Evolutionary conservation across 225 moss, liverwort and hornwort genomes (phyloP), one percentile per base, ranked within the genome.

Genomic region (Climacium dendroides): DNA sequence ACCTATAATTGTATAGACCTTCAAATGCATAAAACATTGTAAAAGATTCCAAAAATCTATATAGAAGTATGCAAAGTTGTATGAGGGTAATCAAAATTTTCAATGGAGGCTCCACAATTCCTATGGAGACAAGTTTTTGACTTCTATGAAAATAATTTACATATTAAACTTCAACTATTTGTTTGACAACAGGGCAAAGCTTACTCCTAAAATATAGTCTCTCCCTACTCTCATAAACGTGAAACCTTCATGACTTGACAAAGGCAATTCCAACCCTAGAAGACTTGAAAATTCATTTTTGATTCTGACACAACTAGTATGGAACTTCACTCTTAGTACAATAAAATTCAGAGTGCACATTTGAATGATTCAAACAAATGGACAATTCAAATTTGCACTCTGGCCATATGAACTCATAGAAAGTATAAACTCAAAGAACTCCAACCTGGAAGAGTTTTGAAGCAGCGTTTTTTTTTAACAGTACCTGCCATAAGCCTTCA

Each of bases 61-160:
- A 28, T 2, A 41, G 2, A 72, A 29, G 16, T 28, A 9, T 43
- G 6, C 16, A 43, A 25, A 15, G 8, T 45, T 72, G 28, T 17
- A 43, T 16, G 16, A 72, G 1, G 9, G 2, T 2, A 26, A 43
- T 43, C 5, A 1, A 0, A 9, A 3, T 10, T 29, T 28, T 29
- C 0, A 0, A 6, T 45, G 3, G 10, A 71, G 6, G 45, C 28
- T 45, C 0, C 0, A 16, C 0, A 72, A 16, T 1, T 28, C 15
- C 0, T 10, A 17, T 2, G 2, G 6, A 16, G 26, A 28, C 28
- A 17, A 72, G 1, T 43, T 45, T 37, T 72, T 72, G 6, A 45
- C 6, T 72, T 15, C 6, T 15, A 6, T 29, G 17, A 43, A 45
- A 28, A 1, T 45, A 29, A 17, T 17, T 16, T 10, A 72, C 17